Base-by-base conservation (phyloP, 2,329 filamentous ascomycete genomes). In the Xylariaceae sp. region DNA sequence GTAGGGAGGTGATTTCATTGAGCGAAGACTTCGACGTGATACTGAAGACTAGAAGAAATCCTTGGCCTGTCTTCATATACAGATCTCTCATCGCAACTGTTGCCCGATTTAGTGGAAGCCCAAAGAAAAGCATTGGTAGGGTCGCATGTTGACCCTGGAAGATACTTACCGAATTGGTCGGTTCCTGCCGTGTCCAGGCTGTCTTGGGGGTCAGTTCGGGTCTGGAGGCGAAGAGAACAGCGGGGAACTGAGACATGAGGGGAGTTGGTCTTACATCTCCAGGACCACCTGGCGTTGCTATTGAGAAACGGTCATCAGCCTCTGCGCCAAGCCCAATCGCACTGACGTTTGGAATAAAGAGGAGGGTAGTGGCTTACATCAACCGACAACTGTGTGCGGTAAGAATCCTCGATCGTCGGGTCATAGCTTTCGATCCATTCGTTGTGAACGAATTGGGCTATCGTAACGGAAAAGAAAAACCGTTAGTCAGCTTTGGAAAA, bases 51-150 rank as follows among this genome's bases (percentile, higher is more conserved):
- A 95, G 77, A 44, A 95, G 79, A 65, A 95, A 95, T 0, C 90
- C 89, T 69, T 95, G 88, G 44, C 89, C 89, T 32, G 89, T 88
- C 64, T 93, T 93, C 88, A 95, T 94, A 72, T 95, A 93, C 37
- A 92, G 75, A 64, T 93, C 88, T 62, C 87, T 79, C 78, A 82
- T 82, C 45, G 78, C 77, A 57, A 81, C 75, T 81, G 50, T 19
- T 45, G 22, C 27, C n/a, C 42, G 32, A 48, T 52, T 67, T 44
- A 67, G 61, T 44, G 32, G 38, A 35, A 40, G 29, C n/a, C n/a
- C n/a, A n/a, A n/a, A n/a, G n/a, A n/a, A n/a, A n/a, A n/a, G n/a
- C n/a, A n/a, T n/a, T n/a, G n/a, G n/a, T n/a, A n/a, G n/a, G n/a
- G n/a, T n/a, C n/a, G n/a, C n/a, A n/a, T n/a, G n/a, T n/a, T n/a